Evolutionary conservation across 2,329 filamentous ascomycete genomes (phyloP).

Genomic region (Neofusicoccum laricinum): DNA sequence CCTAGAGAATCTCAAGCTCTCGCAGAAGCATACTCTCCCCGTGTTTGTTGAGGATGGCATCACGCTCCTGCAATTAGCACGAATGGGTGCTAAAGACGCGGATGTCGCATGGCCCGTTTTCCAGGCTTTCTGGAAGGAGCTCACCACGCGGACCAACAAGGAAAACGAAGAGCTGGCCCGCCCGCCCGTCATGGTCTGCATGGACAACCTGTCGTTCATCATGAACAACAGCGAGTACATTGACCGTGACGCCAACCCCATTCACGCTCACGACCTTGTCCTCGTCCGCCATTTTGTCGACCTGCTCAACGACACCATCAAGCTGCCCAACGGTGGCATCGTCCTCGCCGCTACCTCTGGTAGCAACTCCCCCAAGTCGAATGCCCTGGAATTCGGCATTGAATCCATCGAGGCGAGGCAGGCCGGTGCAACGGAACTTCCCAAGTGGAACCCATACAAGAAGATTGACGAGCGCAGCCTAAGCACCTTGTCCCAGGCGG

Average conservation of each 20-base stretch:
- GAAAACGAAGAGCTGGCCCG: slow-evolving; percentile 39
- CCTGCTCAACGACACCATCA: slow-evolving; percentile 53
- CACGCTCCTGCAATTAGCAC: slow-evolving; percentile 64
- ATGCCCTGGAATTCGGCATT: slow-evolving; percentile 68
- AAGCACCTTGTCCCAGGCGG: slow-evolving; percentile 43
- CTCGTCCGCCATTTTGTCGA: slow-evolving; percentile 73
- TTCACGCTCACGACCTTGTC: slow-evolving; percentile 83
- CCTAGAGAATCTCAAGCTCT: slow-evolving; percentile 54
- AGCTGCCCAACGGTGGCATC: slow-evolving; percentile 70
- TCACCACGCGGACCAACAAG: slow-evolving; percentile 51
- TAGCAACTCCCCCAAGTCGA: slow-evolving; percentile 64
- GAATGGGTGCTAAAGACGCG: slow-evolving; percentile 67
- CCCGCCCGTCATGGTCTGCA: slow-evolving; percentile 66
- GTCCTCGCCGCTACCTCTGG: slow-evolving; percentile 71
- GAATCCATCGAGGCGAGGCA: slow-evolving; percentile 45
- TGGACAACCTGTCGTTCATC: slow-evolving; percentile 78
- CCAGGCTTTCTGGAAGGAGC: slow-evolving; percentile 76
- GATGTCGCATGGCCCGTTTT: slow-evolving; percentile 80
- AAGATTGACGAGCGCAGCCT: slow-evolving; percentile 53
- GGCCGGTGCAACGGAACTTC: slow-evolving; percentile 27
- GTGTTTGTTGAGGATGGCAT: slow-evolving; percentile 57
- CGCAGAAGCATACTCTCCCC: slow-evolving; percentile 56
- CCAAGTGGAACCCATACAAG: slow-evolving; percentile 51
- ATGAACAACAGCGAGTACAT: slow-evolving; percentile 78
- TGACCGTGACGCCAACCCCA: slow-evolving; percentile 63